Evolutionary conservation across 192 early-diverging fungal species (phyloP).

Genomic region (Oehlia diaphana): DNA sequence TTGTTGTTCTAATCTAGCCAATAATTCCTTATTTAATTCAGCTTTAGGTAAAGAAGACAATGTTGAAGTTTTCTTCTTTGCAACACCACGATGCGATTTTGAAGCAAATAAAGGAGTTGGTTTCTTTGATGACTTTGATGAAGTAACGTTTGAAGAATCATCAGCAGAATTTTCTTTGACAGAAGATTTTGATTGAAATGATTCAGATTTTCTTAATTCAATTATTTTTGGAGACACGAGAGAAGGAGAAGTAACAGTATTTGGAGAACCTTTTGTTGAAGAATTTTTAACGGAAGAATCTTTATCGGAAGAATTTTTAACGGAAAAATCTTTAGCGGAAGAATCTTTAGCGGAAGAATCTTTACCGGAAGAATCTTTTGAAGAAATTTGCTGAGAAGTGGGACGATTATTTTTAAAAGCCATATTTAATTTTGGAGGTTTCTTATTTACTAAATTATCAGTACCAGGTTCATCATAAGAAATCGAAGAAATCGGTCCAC

Average conservation of each 20-base stretch:
- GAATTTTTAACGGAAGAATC: not conserved
- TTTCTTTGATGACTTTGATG: not conserved
- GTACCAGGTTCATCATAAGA: not conserved
- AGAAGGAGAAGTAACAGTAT: not conserved
- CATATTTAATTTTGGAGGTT: conserved; percentile 12
- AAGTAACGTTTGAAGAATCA: not conserved
- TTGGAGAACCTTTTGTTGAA: too few species aligned
- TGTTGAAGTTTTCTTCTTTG: not conserved
- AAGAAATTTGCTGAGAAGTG: not conserved
- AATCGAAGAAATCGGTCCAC: not conserved
- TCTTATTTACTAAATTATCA: not conserved
- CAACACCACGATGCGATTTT: not conserved
- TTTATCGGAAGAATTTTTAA: not conserved
- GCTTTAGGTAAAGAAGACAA: conserved; percentile 5
- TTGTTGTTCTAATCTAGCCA: conserved; percentile 56
- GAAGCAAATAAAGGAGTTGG: not conserved
- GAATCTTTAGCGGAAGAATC: not conserved
- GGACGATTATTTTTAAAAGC: not conserved
- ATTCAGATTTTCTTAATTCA: conserved; percentile 19
- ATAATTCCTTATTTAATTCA: conserved; percentile 36
- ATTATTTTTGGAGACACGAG: conserved; percentile 23
- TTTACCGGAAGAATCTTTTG: not conserved
- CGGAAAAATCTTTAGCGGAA: not conserved
- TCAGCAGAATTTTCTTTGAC: not conserved
- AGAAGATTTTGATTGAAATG: not conserved